Evolutionary conservation across 805 yeast species (phyloP).

Genomic region (Wickerhamomyces kurtzmanii): DNA sequence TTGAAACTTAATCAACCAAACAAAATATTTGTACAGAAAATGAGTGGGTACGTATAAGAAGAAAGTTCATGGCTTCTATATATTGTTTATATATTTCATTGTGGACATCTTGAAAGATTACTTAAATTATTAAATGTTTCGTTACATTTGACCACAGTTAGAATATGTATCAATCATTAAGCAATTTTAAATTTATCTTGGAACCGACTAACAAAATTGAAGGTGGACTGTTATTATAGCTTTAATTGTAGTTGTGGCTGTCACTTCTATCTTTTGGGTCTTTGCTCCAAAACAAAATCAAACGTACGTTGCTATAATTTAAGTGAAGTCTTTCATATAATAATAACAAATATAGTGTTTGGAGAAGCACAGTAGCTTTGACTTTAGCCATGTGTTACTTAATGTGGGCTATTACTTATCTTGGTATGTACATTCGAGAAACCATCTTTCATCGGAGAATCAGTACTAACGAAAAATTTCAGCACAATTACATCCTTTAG

Average conservation of each 20-base stretch:
- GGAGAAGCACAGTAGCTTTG: constrained; percentile 65
- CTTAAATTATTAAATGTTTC: no score
- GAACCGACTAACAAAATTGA: constrained; percentile 2
- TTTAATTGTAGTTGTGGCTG: constrained; percentile 44
- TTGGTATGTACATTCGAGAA: constrained; percentile 23
- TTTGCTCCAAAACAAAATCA: constrained; percentile 78
- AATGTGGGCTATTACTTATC: constrained; percentile 91
- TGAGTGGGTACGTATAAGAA: no score
- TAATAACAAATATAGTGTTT: no score
- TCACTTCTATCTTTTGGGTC: constrained; percentile 68
- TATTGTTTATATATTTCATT: no score
- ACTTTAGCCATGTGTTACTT: constrained; percentile 70
- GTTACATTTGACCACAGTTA: no score
- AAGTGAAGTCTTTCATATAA: constrained; percentile 5
- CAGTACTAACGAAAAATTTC: constrained; percentile 4
- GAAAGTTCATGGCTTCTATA: no score
- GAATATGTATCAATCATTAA: no score
- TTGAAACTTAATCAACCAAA: no score
- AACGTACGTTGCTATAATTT: constrained; percentile 33
- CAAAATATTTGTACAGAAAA: no score
- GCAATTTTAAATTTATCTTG: no score
- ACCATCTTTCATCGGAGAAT: not conserved
- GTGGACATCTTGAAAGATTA: no score
- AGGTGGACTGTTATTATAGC: constrained; percentile 68
- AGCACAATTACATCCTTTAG: constrained; percentile 81